These are phyloP conservation scores for Ramularia endophylla DNA, from an alignment of 2,329 filamentous ascomycete species.

Conservation along the genomic window DNA sequence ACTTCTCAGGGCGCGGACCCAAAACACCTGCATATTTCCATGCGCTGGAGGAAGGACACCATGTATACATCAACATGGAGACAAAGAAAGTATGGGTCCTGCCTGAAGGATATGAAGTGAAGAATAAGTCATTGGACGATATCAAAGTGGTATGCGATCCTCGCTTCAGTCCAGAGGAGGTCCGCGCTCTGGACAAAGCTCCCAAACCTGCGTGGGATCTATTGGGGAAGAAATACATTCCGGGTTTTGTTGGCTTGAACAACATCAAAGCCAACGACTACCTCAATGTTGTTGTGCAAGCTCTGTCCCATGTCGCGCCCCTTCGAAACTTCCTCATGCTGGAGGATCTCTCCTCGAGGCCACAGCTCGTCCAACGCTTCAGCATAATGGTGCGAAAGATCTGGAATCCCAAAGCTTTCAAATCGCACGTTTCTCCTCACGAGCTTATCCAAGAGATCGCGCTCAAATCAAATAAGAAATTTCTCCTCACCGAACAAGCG, in stretches of 20 bases:
- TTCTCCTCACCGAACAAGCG: slow-evolving; percentile 82
- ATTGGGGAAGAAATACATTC: slow-evolving; percentile 76
- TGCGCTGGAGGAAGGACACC: slow-evolving; percentile 87
- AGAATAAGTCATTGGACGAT: slow-evolving; percentile 88
- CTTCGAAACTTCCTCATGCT: slow-evolving; percentile 89
- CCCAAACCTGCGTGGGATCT: slow-evolving; percentile 67
- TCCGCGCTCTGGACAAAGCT: slow-evolving; percentile 66
- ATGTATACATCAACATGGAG: slow-evolving; percentile 98
- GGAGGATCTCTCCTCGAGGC: slow-evolving; percentile 66
- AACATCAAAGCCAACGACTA: slow-evolving; percentile 99
- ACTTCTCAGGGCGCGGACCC: slow-evolving; percentile 88
- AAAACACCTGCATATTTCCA: slow-evolving; percentile 98
- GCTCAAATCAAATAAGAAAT: slow-evolving; percentile 83
- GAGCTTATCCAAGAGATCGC: slow-evolving; percentile 94
- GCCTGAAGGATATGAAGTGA: slow-evolving; percentile 95
- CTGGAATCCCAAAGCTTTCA: slow-evolving; percentile 96
- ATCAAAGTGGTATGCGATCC: slow-evolving; percentile 98
- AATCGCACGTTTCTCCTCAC: slow-evolving; percentile 93
- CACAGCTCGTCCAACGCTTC: slow-evolving; percentile 82
- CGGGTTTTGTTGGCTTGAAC: slow-evolving; percentile 97
- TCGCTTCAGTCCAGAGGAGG: slow-evolving; percentile 72
- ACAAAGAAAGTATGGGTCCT: slow-evolving; percentile 86
- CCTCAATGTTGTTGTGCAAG: slow-evolving; percentile 89
- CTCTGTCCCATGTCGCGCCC: slow-evolving; percentile 81
- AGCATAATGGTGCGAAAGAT: slow-evolving; percentile 91